phyloP scores from a whole-genome alignment of 805 yeast species.

The Kregervanrija delftensis region DNA sequence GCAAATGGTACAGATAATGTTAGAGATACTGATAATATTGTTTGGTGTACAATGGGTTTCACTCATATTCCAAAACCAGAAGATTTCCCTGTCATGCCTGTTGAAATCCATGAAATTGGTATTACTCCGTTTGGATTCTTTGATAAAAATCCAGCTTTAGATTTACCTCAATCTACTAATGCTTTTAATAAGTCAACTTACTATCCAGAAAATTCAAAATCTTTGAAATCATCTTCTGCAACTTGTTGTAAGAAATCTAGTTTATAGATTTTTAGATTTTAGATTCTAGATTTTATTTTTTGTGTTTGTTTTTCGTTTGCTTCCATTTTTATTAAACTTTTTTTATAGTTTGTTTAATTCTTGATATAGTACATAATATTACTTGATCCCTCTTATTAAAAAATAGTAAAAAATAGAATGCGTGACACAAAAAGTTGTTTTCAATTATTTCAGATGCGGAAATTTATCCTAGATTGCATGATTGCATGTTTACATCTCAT shows the following conservation, averaged over 20 bases:
- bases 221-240: conserved; percentile 13
- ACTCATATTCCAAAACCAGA: conserved; percentile 80
- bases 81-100: conserved; percentile 89
- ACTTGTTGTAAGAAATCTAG: conserved; percentile 27
- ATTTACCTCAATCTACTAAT: conserved; percentile 66
- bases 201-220: conserved; percentile 16
- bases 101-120: conserved; percentile 64
- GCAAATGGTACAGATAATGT: conserved; percentile 61
- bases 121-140: conserved; percentile 71
- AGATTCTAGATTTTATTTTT: background rate
- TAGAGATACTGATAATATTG: conserved; percentile 68
- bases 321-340: conserved; percentile 1
- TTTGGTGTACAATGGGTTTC: conserved; percentile 77
- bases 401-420: too few species aligned
- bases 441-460: too few species aligned
- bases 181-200: conserved; percentile 56
- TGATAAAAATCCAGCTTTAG: conserved; percentile 70
- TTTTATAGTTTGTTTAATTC: background rate
- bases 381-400: too few species aligned
- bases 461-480: too few species aligned
- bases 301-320: background rate
- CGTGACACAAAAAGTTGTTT: too few species aligned
- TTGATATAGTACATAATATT: background rate
- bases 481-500: too few species aligned
- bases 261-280: conserved; percentile 16